Conservation (phyloP, 306 rosid genomes). For the Prinsepia uniflora region DNA sequence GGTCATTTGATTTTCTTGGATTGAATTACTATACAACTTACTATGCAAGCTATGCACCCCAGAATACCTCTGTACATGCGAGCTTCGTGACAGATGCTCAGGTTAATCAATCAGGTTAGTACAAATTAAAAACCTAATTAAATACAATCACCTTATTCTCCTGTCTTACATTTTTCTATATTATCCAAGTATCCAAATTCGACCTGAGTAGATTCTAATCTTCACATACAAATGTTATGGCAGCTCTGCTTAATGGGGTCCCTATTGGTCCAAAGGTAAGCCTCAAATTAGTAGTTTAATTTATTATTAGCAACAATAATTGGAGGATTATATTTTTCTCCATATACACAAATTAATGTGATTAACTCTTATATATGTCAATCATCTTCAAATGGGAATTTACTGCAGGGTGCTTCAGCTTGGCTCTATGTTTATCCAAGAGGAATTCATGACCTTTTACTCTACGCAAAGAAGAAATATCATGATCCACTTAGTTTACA, state of each 20-base stretch:
- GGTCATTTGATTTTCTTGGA: slow-evolving; percentile 62
- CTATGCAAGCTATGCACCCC: slow-evolving; percentile 37
- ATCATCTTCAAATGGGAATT: not conserved
- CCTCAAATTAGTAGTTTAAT: not conserved
- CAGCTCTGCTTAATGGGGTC: slow-evolving; percentile 36
- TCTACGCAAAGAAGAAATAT: slow-evolving; percentile 43
- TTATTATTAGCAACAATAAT: too few species aligned
- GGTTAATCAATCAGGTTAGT: slow-evolving; percentile 35
- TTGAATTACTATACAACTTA: slow-evolving; percentile 53
- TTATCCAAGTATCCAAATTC: too few species aligned
- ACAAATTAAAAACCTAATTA: not conserved
- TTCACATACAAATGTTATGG: not conserved
- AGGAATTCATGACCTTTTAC: slow-evolving; percentile 42
- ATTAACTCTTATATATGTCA: not conserved
- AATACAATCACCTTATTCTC: too few species aligned
- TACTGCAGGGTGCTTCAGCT: slow-evolving; percentile 23
- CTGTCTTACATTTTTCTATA: too few species aligned
- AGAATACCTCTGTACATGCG: slow-evolving; percentile 18
- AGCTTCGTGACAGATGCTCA: slow-evolving; percentile 32
- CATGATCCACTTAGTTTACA: too few species aligned
- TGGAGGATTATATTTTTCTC: not conserved
- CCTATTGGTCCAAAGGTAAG: slow-evolving; percentile 46
- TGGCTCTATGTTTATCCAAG: slow-evolving; percentile 50
- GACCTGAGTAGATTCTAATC: too few species aligned
- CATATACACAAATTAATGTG: too few species aligned